A percentile compares a stretch with the other conserved stretches of the same genome.
phyloP scores from a whole-genome alignment of 495 filamentous ascomycete species.

The Xylaria nigripes region DNA sequence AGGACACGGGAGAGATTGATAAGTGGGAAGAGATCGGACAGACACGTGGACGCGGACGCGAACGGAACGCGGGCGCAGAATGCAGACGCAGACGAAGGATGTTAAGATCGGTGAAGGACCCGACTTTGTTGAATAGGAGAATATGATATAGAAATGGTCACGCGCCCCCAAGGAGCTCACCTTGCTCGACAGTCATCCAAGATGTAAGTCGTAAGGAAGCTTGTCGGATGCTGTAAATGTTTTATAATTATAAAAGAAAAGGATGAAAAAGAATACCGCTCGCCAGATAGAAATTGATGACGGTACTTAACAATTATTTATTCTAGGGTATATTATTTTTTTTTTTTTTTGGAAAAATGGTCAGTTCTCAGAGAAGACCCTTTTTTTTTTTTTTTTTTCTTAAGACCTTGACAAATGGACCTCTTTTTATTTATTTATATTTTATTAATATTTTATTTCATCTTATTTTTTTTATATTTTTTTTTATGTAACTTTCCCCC shows the following conservation, averaged over 20 bases:
- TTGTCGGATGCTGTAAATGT: background rate
- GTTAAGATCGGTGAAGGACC: background rate
- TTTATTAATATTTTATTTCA: background rate
- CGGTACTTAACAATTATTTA: background rate
- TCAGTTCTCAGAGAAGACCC: background rate
- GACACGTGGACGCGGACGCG: background rate
- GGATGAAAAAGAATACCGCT: background rate
- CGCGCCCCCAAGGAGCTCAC: constrained; percentile 13
- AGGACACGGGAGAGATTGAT: background rate
- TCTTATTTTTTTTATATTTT: background rate
- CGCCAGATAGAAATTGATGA: no score
- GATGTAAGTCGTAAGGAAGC: background rate
- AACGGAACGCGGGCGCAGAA: background rate
- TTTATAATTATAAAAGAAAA: background rate
- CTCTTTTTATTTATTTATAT: background rate
- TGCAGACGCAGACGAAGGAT: background rate
- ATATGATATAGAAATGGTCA: background rate
- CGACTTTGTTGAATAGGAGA: background rate
- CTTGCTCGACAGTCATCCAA: constrained; percentile 9
- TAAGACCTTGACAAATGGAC: background rate
- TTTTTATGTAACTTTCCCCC: background rate
- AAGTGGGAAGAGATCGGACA: background rate
- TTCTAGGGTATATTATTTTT: background rate
- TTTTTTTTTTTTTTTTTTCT: no score
- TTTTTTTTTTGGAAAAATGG: background rate